Evolutionary conservation across 768 basidiomycete genomes (phyloP), one percentile per base, ranked within the genome.

Genomic region (Hericium coralloides): DNA sequence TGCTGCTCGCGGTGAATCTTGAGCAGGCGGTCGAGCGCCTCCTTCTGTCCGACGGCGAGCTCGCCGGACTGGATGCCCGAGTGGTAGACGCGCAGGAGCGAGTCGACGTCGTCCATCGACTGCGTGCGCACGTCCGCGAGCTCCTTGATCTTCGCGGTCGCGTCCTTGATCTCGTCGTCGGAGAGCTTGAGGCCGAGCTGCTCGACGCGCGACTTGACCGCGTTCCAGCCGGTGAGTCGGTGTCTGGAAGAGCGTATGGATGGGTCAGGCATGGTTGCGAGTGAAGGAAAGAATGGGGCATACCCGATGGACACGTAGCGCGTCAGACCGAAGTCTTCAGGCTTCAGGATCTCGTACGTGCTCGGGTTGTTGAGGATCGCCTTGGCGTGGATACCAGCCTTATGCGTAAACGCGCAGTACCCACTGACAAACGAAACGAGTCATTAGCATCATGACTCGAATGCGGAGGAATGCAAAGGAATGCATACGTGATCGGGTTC

Each of bases 341-440:
- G 97, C 83, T 94, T 98, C 72, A 97, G 83, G 71, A 98, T 98
- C 74, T 99, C 95, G 73, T 98, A 99, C 10, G 97, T 99, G 66
- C 89, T 92, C 2, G 97, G 97, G 80, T 99, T 99, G 77, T 98
- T 97, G 61, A 95, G 83, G 72, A 99, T 99, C 39, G 97, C 97
- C 81, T 99, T 99, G 75, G 97, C 97, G 73, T 99, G 97, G 62
- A 99, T 99, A 69, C 97, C 97, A 20, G 97, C 97, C 86, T 99
- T 98, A 85, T 98, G 97, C 25, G 97, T 99, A 78, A 99, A 99
- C 3, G 97, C 97, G 69, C 97, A 98, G 74, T 98, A 99, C 15
- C 97, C 97, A 56, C 95, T 98, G 43, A 8, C n/a, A 45, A 10
- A 12, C 17, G 53, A 52, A 14, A 39, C 20, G 17, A 51, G 38